Conservation (phyloP, 805 yeast genomes). For the Gaillardinia entomophila region DNA sequence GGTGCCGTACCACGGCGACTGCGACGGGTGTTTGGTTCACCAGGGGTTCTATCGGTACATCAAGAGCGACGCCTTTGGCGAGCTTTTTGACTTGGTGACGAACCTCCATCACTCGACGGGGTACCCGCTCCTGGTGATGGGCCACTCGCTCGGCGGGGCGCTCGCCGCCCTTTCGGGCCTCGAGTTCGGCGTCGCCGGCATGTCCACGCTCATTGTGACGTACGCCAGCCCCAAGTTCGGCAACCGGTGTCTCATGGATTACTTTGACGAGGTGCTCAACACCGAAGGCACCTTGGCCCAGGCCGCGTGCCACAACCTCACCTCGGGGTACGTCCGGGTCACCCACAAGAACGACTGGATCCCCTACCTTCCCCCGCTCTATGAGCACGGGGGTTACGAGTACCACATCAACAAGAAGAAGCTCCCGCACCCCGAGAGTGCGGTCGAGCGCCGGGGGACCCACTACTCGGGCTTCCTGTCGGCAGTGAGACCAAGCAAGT, state of each 20-base stretch:
- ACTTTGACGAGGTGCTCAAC: slow-evolving; percentile 1
- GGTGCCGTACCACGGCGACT: slow-evolving; percentile 34
- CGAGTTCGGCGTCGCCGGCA: slow-evolving; percentile 52
- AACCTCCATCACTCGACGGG: slow-evolving; percentile 20
- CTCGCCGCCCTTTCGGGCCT: slow-evolving; percentile 57
- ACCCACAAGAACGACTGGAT: slow-evolving; percentile 54
- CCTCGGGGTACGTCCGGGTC: slow-evolving; percentile 41
- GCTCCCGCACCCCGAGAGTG: slow-evolving; percentile 25
- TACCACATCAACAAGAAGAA: slow-evolving; percentile 36
- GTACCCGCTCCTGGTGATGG: slow-evolving; percentile 37
- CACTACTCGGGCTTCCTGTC: background rate
- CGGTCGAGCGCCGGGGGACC: background rate
- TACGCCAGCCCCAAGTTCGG: slow-evolving; percentile 1
- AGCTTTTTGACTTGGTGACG: slow-evolving; percentile 31
- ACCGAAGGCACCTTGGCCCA: background rate
- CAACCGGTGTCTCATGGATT: background rate
- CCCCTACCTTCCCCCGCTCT: slow-evolving; percentile 53
- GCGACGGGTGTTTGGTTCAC: slow-evolving; percentile 56
- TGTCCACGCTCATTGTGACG: slow-evolving; percentile 43
- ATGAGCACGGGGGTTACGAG: slow-evolving; percentile 47
- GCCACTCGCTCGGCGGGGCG: slow-evolving; percentile 79
- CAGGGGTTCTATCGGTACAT: slow-evolving; percentile 54
- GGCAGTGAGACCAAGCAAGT: slow-evolving; percentile 2
- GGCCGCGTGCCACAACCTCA: too few species aligned
- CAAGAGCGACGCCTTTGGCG: slow-evolving; percentile 30